These are phyloP conservation scores for Tolypocladium ovalisporum DNA, from an alignment of 2,329 filamentous ascomycete species.

Conservation along the genomic window DNA sequence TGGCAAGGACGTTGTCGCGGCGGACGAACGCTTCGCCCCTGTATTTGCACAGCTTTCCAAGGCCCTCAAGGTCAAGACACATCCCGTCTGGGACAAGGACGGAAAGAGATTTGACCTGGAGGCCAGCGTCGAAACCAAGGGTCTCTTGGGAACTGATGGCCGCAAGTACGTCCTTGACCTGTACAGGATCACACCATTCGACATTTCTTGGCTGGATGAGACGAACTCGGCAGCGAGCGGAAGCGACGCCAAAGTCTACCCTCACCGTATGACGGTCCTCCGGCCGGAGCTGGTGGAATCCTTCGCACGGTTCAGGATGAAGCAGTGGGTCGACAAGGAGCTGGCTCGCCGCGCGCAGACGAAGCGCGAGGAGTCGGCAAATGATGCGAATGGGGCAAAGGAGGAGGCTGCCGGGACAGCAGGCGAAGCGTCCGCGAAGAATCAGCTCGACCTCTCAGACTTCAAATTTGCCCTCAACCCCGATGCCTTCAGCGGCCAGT, in stretches of 20 bases:
- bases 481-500: slow-evolving; percentile 88
- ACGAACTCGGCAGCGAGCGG: slow-evolving; percentile 37
- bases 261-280: slow-evolving; percentile 92
- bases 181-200: slow-evolving; percentile 87
- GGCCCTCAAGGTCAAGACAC: slow-evolving; percentile 82
- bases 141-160: slow-evolving; percentile 90
- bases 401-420: slow-evolving; percentile 24
- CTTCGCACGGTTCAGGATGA: slow-evolving; percentile 75
- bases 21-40: slow-evolving; percentile 73
- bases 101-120: slow-evolving; percentile 82
- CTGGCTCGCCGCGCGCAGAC: slow-evolving; percentile 47
- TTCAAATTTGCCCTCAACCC: slow-evolving; percentile 89
- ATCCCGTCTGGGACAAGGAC: slow-evolving; percentile 97
- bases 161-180: slow-evolving; percentile 96
- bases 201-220: slow-evolving; percentile 84
- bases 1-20: slow-evolving; percentile 88
- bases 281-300: slow-evolving; percentile 82
- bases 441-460: slow-evolving; percentile 73
- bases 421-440: slow-evolving; percentile 22
- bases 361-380: slow-evolving; percentile 18
- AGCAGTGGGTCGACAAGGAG: slow-evolving; percentile 77
- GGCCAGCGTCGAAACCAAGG: slow-evolving; percentile 95
- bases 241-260: slow-evolving; percentile 50
- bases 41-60: slow-evolving; percentile 87
- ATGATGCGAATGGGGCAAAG: slow-evolving; percentile 23